Conservation (phyloP, 805 yeast species). For the Suhomyces sp. region DNA sequence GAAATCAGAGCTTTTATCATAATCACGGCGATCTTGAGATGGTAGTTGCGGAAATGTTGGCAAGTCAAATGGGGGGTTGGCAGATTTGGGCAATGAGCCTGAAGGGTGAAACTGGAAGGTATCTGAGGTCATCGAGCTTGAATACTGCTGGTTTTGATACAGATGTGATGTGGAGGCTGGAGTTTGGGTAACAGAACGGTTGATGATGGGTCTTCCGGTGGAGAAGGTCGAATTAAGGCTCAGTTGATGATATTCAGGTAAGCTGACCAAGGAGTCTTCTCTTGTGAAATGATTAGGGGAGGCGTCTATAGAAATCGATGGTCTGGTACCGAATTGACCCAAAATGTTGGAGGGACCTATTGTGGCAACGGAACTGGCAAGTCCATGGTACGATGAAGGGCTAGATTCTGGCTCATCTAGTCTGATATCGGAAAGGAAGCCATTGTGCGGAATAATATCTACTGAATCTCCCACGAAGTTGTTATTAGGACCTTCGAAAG, state of each 20-base stretch:
- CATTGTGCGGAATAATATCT: background rate
- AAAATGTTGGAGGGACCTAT: conserved; percentile 8
- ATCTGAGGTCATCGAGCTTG: conserved; percentile 1
- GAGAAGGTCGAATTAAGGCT: conserved; percentile 7
- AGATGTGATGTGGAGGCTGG: conserved; percentile 11
- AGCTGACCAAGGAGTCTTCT: conserved; percentile 28
- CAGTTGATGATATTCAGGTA: conserved; percentile 23
- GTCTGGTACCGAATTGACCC: background rate
- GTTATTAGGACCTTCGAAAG: conserved; percentile 44
- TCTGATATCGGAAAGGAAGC: background rate
- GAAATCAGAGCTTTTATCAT: background rate
- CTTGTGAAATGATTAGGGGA: conserved; percentile 20
- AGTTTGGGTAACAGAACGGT: conserved; percentile 18
- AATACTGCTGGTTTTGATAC: background rate
- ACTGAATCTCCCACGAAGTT: conserved; percentile 6
- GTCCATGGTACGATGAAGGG: background rate
- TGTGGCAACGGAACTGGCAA: background rate
- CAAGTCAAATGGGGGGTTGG: background rate
- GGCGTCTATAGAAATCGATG: conserved; percentile 11
- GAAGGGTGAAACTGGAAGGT: conserved; percentile 7
- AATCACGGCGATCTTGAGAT: background rate
- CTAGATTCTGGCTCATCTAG: background rate
- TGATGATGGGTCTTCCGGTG: conserved; percentile 7
- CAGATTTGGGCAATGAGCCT: conserved; percentile 1
- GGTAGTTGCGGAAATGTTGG: conserved; percentile 1